Conservation (phyloP, 768 basidiomycete genomes). For the Suillus cothurnatus region DNA sequence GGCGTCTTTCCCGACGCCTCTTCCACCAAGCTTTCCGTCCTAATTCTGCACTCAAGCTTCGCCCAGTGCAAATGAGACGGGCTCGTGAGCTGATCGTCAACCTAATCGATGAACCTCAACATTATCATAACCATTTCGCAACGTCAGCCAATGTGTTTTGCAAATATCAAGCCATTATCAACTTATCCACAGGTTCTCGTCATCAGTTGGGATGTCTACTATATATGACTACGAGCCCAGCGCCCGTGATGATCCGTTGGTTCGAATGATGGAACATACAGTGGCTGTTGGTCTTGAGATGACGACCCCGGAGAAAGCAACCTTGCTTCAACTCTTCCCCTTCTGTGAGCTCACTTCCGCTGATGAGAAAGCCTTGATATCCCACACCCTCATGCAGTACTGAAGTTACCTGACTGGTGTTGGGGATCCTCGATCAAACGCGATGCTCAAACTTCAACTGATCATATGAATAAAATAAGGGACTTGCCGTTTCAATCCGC, state of each 20-base stretch:
- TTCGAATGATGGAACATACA: slow-evolving; percentile 8
- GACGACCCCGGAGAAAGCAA: slow-evolving; percentile 11
- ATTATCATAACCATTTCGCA: slow-evolving; percentile 27
- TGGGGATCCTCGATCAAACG: slow-evolving; percentile 41
- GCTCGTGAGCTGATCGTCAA: slow-evolving; percentile 29
- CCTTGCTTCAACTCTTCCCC: slow-evolving; percentile 13
- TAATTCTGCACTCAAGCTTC: slow-evolving; percentile 25
- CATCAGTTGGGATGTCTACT: slow-evolving; percentile 27
- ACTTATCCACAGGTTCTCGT: slow-evolving; percentile 26
- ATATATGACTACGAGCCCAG: slow-evolving; percentile 19
- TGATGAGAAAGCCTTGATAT: background rate
- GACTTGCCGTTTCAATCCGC: slow-evolving; percentile 27
- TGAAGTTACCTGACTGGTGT: slow-evolving; percentile 33
- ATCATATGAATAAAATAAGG: slow-evolving; percentile 3
- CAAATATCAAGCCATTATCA: background rate
- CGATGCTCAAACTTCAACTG: slow-evolving; percentile 21
- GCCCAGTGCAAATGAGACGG: slow-evolving; percentile 26
- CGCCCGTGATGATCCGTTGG: slow-evolving; percentile 14
- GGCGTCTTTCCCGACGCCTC: slow-evolving; percentile 34
- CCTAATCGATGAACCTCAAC: slow-evolving; percentile 29
- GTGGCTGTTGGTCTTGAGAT: background rate
- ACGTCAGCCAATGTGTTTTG: slow-evolving; percentile 4
- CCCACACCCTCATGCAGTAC: slow-evolving; percentile 3
- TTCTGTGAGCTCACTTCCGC: slow-evolving; percentile 15
- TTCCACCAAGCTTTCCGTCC: slow-evolving; percentile 43